Evolutionary conservation across 2,329 filamentous ascomycete species (phyloP).

Genomic region (Sporothrix curviconia): DNA sequence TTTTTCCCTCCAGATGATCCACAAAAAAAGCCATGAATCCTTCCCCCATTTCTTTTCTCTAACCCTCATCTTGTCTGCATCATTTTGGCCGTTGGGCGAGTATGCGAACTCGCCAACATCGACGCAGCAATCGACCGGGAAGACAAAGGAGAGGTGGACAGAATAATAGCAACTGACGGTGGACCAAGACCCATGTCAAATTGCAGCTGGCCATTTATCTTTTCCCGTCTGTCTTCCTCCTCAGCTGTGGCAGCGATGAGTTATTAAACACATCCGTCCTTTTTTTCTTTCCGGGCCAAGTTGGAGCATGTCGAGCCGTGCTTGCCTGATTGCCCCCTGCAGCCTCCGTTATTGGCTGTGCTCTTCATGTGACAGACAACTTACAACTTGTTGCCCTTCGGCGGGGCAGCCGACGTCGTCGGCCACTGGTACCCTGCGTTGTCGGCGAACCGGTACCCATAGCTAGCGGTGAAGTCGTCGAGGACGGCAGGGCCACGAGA

Average conservation of each 20-base stretch:
- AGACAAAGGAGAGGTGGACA: no score
- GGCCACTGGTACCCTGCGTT: slow-evolving; percentile 95
- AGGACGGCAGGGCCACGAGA: slow-evolving; percentile 93
- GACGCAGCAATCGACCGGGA: no score
- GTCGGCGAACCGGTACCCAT: slow-evolving; percentile 98
- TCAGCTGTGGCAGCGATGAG: slow-evolving; percentile 14
- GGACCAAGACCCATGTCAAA: neutral
- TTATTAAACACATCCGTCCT: slow-evolving; percentile 9
- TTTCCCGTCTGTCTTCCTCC: neutral
- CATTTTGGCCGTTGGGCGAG: no score
- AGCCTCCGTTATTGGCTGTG: no score
- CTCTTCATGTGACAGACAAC: no score
- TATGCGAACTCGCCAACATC: no score
- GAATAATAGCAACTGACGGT: neutral
- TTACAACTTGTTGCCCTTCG: slow-evolving; percentile 70
- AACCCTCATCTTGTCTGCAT: neutral
- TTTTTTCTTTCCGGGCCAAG: neutral
- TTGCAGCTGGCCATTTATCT: neutral
- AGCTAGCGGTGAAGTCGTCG: slow-evolving; percentile 96
- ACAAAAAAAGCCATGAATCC: neutral
- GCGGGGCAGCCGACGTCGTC: slow-evolving; percentile 58
- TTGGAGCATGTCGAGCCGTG: neutral
- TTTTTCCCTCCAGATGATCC: neutral
- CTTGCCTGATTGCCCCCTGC: neutral
- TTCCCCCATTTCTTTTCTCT: neutral